These are phyloP conservation scores for Solanum rostratum DNA, from an alignment of 257 asterid species.

Conservation along the genomic window DNA sequence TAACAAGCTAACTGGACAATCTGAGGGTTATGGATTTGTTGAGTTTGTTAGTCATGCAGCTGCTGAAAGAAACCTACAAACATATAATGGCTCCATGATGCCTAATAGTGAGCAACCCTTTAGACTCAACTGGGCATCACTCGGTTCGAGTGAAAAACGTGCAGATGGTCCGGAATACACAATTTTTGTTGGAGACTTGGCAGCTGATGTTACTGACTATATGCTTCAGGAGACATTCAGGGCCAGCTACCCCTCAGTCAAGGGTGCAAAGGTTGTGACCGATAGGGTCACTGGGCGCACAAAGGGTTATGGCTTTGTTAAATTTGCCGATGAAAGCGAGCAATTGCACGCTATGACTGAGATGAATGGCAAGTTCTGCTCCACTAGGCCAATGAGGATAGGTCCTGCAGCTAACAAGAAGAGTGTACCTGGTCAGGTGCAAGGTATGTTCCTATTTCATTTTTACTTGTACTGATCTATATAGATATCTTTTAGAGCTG, in stretches of 20 bases:
- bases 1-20: conserved; percentile 62
- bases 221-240: conserved; percentile 84
- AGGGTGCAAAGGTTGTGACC: conserved; percentile 84
- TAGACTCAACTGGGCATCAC: conserved; percentile 93
- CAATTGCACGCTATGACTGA: conserved; percentile 81
- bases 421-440: conserved; percentile 45
- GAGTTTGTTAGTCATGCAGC: conserved; percentile 81
- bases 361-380: conserved; percentile 89
- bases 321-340: conserved; percentile 76
- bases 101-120: conserved; percentile 67
- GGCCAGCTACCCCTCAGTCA: conserved; percentile 58
- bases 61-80: conserved; percentile 64
- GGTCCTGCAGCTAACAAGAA: conserved; percentile 96
- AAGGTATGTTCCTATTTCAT: conserved; percentile 30
- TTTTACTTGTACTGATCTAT: background rate
- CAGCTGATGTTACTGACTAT: conserved; percentile 87
- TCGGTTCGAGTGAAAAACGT: conserved; percentile 85
- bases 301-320: conserved; percentile 90
- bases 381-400: conserved; percentile 89
- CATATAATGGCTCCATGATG: conserved; percentile 64
- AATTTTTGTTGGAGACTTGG: conserved; percentile 87
- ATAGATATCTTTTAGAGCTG: conserved; percentile 5
- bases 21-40: conserved; percentile 90
- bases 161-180: conserved; percentile 66
- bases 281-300: conserved; percentile 82